Conservation (phyloP, 169 alveolate species). For the Plasmodium fragile region DNA sequence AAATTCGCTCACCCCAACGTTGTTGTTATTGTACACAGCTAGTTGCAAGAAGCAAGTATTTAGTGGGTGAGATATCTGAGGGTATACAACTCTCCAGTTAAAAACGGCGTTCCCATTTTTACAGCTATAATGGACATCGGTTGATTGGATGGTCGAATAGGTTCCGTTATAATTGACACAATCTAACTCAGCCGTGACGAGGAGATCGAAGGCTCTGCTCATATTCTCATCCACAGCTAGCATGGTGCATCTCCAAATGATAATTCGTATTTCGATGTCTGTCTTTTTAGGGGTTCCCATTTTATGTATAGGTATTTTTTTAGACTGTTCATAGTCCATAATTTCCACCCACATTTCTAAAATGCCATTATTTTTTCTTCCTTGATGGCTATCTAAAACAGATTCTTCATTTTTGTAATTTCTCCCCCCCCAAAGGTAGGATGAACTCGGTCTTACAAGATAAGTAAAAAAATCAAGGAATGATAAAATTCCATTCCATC, state of each 20-base stretch:
- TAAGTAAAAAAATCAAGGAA: constrained; percentile 54
- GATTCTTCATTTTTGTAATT: background rate
- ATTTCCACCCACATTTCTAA: constrained; percentile 90
- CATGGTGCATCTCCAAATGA: constrained; percentile 81
- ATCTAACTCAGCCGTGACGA: constrained; percentile 87
- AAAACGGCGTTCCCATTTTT: constrained; percentile 90
- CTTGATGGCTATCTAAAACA: background rate
- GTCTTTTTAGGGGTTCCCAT: constrained; percentile 86
- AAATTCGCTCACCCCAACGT: constrained; percentile 89
- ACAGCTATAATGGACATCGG: constrained; percentile 94
- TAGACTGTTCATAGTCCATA: constrained; percentile 85
- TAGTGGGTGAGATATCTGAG: constrained; percentile 89
- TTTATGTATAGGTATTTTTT: constrained; percentile 84
- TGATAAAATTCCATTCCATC: constrained; percentile 67
- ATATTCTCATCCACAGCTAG: constrained; percentile 59
- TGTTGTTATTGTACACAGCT: constrained; percentile 89
- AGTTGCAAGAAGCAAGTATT: constrained; percentile 92
- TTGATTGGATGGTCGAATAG: constrained; percentile 85
- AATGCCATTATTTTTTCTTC: constrained; percentile 77
- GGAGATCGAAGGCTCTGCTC: constrained; percentile 84
- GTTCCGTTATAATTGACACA: constrained; percentile 89
- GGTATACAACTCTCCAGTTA: constrained; percentile 94
- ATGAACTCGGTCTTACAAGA: constrained; percentile 9
- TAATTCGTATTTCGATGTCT: constrained; percentile 87
- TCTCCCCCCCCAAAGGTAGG: background rate